Evolutionary conservation across 202 grass and related monocot genomes (phyloP), one percentile per base, ranked within the genome.

Genomic region (Alloteropsis angusta): DNA sequence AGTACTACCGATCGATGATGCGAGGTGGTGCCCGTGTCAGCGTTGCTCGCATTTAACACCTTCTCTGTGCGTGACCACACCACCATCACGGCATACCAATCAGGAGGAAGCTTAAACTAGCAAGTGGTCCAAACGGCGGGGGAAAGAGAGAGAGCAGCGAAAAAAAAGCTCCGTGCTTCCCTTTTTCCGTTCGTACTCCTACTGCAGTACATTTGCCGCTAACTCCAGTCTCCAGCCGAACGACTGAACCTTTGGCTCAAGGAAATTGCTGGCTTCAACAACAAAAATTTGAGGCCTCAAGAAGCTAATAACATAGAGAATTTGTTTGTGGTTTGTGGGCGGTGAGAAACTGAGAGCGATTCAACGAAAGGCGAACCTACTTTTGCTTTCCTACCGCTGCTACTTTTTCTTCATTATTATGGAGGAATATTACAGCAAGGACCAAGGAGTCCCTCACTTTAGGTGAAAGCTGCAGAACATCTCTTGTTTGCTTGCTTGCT

Each of bases 401-500:
- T 37, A n/a, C 78, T 57, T 82, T 82, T 82, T 82, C 71, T 10
- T 13, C 54, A 26, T 68, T 39, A 78, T 63, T 39, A 62, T 43
- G 59, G 12, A 25, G 50, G 58, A 83, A 79, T 78, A 73, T 83
- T 60, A 74, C 60, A 68, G 60, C 80, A 74, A 50, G 66, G 66
- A 70, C 66, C 66, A 69, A 61, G 13, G 57, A 42, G 32, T 30
- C 34, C 58, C 64, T 30, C 26, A 16, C 56, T 87, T 86, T 77
- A 64, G 59, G 25, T 71, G 72, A 87, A 87, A 87, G 85, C 85
- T 87, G 85, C 65, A 22, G 26, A 66, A 58, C 49, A 60, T 68
- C 62, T 86, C 18, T 86, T 25, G 35, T 35, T 70, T 39, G 57
- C 14, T 60, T 0, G 13, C 39, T 65, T 5, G 36, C 4, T 46